Percentiles rank a stretch among this genome's conserved stretches.
Conservation (phyloP, 352 stramenopile genomes). For the Plasmopara halstedii region DNA sequence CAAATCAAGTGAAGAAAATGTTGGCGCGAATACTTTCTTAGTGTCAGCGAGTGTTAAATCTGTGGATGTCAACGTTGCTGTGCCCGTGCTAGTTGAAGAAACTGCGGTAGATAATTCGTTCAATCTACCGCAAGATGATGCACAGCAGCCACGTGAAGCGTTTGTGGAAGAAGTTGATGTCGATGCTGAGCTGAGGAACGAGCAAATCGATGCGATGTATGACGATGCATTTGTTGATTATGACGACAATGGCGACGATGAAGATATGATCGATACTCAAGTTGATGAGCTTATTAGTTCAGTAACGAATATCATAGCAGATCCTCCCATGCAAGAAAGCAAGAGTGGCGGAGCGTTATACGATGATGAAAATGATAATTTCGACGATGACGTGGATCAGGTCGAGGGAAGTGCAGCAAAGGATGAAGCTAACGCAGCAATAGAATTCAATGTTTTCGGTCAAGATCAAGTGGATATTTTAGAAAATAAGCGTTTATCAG, state of each 20-base stretch:
- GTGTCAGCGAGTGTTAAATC: background rate
- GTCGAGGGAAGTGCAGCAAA: constrained; percentile 2
- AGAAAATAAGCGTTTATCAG: too few relatives aligned
- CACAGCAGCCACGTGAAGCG: background rate
- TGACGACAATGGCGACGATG: constrained; percentile 33
- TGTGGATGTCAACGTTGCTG: background rate
- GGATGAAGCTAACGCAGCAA: background rate
- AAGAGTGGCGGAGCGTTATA: constrained; percentile 36
- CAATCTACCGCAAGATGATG: background rate
- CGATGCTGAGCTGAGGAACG: background rate
- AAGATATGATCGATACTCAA: constrained; percentile 25
- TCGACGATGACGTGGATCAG: constrained; percentile 19
- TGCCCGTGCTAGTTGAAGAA: background rate
- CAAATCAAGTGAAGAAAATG: background rate
- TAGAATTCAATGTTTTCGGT: background rate
- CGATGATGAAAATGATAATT: constrained; percentile 26
- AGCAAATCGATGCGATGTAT: constrained; percentile 42
- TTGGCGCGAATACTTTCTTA: background rate
- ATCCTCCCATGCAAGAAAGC: constrained; percentile 10
- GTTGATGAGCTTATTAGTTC: constrained; percentile 11
- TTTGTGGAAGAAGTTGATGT: constrained; percentile 1
- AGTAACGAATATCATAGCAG: background rate
- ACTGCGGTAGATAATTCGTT: background rate
- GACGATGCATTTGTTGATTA: constrained; percentile 51
- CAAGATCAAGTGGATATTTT: background rate